These are phyloP conservation scores for Claviceps paspali DNA, from an alignment of 2,329 filamentous ascomycete genomes.

Conservation along the genomic window DNA sequence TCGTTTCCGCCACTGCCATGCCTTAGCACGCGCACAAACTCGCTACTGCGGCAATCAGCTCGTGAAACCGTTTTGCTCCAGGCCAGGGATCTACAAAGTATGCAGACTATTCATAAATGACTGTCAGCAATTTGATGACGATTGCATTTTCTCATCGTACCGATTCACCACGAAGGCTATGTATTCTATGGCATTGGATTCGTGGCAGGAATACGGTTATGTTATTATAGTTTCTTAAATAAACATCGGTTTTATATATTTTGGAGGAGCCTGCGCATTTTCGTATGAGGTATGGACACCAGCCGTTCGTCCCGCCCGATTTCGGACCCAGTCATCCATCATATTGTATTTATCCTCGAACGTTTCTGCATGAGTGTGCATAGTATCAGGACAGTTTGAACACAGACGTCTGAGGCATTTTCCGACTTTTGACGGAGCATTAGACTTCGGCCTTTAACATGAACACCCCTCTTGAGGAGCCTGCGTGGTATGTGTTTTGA, in stretches of 20 bases:
- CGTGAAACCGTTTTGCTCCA: no score
- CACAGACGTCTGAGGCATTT: not conserved
- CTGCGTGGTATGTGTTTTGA: constrained; percentile 64
- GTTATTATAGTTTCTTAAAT: not conserved
- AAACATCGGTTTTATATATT: not conserved
- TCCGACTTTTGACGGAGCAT: not conserved
- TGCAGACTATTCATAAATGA: no score
- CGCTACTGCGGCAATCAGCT: no score
- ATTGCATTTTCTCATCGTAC: not conserved
- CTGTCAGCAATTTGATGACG: no score
- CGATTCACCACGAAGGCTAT: not conserved
- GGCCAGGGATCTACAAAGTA: no score
- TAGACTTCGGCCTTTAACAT: constrained; percentile 15
- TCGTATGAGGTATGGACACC: not conserved
- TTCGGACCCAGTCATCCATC: not conserved
- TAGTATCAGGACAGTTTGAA: not conserved
- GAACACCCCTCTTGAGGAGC: constrained; percentile 57
- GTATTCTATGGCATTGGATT: not conserved
- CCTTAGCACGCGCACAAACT: no score
- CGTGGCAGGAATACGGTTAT: not conserved
- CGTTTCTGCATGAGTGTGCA: not conserved
- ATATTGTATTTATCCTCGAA: not conserved
- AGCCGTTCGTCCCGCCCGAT: not conserved
- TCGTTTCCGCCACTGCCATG: no score
- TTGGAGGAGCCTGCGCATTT: not conserved